Evolutionary conservation across 257 asterid species (phyloP).

Genomic region (Leonotis leonurus): DNA sequence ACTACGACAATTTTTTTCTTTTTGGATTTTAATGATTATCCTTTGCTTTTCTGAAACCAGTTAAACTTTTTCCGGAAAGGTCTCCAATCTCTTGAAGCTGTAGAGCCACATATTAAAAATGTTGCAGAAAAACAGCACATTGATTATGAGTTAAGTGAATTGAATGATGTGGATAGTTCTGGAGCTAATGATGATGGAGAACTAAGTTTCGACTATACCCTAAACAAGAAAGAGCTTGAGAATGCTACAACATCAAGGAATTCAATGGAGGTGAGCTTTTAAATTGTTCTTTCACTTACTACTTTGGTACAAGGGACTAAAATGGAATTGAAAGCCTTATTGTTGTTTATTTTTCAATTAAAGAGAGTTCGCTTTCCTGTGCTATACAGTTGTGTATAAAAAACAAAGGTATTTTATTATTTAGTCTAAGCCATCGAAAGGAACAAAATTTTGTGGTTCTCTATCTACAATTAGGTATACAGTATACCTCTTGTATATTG

Average conservation of each 20-base stretch:
- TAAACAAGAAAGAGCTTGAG: constrained; percentile 50
- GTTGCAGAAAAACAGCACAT: constrained; percentile 80
- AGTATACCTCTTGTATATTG: no score
- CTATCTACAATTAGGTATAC: neutral
- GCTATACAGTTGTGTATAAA: neutral
- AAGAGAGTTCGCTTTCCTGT: neutral
- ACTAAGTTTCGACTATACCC: constrained; percentile 61
- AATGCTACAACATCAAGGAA: constrained; percentile 38
- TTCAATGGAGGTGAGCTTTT: constrained; percentile 60
- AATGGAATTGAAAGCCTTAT: neutral
- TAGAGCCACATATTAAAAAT: constrained; percentile 62
- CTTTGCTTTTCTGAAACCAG: constrained; percentile 37
- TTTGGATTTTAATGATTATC: constrained; percentile 13
- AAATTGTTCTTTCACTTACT: constrained; percentile 1
- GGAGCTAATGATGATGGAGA: constrained; percentile 57
- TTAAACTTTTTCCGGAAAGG: constrained; percentile 81
- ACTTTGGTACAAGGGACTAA: neutral
- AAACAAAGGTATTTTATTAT: neutral
- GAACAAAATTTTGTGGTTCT: neutral
- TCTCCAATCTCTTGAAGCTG: constrained; percentile 81
- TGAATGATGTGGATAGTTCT: constrained; percentile 44
- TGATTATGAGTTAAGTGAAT: constrained; percentile 55
- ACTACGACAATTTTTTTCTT: neutral
- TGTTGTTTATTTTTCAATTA: no score
- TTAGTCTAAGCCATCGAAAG: neutral